Base-by-base conservation (phyloP, 495 filamentous ascomycete genomes). In the Hyaloscypha hepaticicola region DNA sequence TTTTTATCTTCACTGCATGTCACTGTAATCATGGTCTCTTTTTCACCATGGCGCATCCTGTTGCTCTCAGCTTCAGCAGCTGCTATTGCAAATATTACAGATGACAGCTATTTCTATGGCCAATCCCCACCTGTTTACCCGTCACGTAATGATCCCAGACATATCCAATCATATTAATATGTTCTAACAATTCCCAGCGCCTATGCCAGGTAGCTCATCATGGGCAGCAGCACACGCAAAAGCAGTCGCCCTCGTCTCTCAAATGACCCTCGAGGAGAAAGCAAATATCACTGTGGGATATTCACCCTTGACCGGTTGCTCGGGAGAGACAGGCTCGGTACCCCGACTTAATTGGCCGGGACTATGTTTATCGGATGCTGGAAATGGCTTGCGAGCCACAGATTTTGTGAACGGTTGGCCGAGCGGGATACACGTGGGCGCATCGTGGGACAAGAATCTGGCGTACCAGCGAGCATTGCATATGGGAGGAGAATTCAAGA, bases 261-360 rank as follows among this genome's bases (percentile, higher is more conserved):
- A 85, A 60, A 77, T 89, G 74, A 85, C 83, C 1, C 69, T 82
- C 11, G 82, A 84, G 12, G 85, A 90, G 64, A 88, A 88, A 74
- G 60, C 60, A 27, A 67, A 96, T 71, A 70, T 96, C 62, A 96
- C 92, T 1, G 96, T 90, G 3, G 93, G 93, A 0, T 65, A 56
- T n/a, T 41, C 55, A 19, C 57, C 58, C 0, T 25, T 53, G n/a
- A 67, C 28, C 25, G 69, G 69, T 9, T 72, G 69, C 50, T 65
- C 65, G 25, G 69, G 69, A 1, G 48, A 45, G 7, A 72, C 57
- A 41, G 29, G 45, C 8, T 16, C 77, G 6, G 76, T 88, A 27
- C 77, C 80, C 0, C 76, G 87, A 9, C 76, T 90, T 5, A 72
- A 71, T 1, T 90, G 85, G 64, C 78, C 83, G 0, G 88, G 88